phyloP scores from a whole-genome alignment of 2,329 filamentous ascomycete species.

The Canariomyces notabilis region DNA sequence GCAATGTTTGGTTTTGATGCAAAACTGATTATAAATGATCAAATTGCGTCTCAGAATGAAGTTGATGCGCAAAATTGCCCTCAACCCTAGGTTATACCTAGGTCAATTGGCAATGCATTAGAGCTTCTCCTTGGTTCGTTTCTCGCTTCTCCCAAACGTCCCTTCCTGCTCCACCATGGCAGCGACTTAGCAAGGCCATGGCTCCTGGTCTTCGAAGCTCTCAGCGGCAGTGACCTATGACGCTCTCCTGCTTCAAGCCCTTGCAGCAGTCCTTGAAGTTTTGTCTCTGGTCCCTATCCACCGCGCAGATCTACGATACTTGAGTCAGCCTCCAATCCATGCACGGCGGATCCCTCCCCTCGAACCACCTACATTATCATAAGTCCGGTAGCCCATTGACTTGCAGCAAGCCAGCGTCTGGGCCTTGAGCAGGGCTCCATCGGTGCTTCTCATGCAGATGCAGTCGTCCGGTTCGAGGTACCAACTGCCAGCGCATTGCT shows the following conservation, averaged over 20 bases:
- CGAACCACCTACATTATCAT: slow-evolving; percentile 15
- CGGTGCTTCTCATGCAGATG: slow-evolving; percentile 25
- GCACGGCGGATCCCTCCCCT: neutral
- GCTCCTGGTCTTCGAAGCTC: no score
- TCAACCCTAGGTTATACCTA: no score
- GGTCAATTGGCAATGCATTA: no score
- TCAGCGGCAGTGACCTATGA: slow-evolving; percentile 25
- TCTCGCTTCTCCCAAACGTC: no score
- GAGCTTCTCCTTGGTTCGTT: no score
- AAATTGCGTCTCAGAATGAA: no score
- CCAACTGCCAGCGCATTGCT: slow-evolving; percentile 20
- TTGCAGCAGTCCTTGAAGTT: slow-evolving; percentile 26
- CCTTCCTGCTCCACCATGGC: no score
- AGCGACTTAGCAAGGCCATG: no score
- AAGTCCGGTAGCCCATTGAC: slow-evolving; percentile 18
- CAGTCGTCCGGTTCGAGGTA: slow-evolving; percentile 24
- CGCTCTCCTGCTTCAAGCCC: slow-evolving; percentile 22
- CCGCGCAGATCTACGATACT: slow-evolving; percentile 21
- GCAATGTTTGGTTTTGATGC: no score
- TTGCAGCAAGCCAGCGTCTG: slow-evolving; percentile 20
- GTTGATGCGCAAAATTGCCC: no score
- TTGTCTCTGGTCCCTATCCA: slow-evolving; percentile 20
- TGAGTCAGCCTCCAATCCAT: neutral
- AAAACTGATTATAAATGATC: no score
- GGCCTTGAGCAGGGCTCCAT: slow-evolving; percentile 18